Base-by-base conservation (phyloP, 2,329 filamentous ascomycete genomes). In the Sporothrix brunneoviolacea region DNA sequence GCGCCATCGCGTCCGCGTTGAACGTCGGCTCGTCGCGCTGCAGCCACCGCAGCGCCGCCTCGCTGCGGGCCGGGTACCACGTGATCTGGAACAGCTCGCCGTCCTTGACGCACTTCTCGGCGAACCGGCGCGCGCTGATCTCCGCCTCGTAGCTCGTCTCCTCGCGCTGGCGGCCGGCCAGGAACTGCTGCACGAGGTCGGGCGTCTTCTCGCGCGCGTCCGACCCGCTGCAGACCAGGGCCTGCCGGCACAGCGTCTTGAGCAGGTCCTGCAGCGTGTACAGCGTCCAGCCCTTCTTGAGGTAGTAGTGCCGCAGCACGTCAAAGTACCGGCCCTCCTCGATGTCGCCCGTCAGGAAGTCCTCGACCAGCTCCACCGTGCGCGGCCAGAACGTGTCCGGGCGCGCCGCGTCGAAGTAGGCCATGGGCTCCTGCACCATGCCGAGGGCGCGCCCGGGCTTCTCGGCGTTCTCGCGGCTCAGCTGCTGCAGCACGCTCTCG, bases 251-350 rank as follows among this genome's bases (percentile, higher is more conserved):
- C 35, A 96, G 79, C 1, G 85, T 85, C 62, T 83, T 83, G 48
- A 97, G 79, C 27, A 96, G 81, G 64, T 95, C 91, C 62, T 94
- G 88, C 57, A 97, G 83, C 4, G 88, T 91, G 71, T 97, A 98
- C 35, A 97, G 71, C 61, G 90, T 89, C 86, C 91, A 98, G 7
- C 93, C 93, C 57, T 83, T 86, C 63, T 86, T 84, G 52, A 97
- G 76, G 65, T 96, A 98, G 70, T 89, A 96, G 57, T 91, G 87
- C 21, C 93, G 86, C 51, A 98, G 75, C 6, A 90, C 86, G 61
- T 97, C 91, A 66, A 97, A 91, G 59, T 95, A 88, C 27, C 88
- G 83, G 48, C 73, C 76, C 67, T 91, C 83, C 47, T 97, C 93
- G 33, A 91, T 75, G 9, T 94, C 88, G 5, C 85, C 84, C 38